Base-by-base conservation (phyloP, 331 rosid species). In the Ulmus americana region DNA sequence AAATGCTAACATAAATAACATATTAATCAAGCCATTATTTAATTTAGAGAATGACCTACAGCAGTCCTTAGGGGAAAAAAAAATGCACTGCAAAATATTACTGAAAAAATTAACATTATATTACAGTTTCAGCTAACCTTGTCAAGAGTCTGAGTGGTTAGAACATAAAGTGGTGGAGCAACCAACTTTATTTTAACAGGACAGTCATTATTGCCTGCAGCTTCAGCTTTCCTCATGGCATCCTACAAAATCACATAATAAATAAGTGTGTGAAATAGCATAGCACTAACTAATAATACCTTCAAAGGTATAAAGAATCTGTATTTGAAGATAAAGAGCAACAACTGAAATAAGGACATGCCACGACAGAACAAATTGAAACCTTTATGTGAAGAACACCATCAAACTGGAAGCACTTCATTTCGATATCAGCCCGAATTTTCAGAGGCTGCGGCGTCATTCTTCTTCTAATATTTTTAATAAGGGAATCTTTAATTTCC, bases 361-460 rank as follows among this genome's bases (percentile, higher is more conserved):
- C 13, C 13, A 40, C 20, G 16, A 43, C 69, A 45, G 45, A 63
- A 39, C 20, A 62, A 43, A 22, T 9, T 0, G 15, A 45, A 46
- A 94, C 97, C 95, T 94, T 94, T 53, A 94, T 94, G 83, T 90
- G 96, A 74, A 90, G 84, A 71, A 90, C 95, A 48, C 99, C 99
- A 72, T 94, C 99, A 79, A 94, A 90, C 69, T 90, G 96, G 73
- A 94, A 94, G 58, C 97, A 94, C 54, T 90, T 94, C 97, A 94
- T 85, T 76, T 94, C 99, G 40, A 94, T 87, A 79, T 94, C 99
- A 10, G 99, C 96, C 43, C 97, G 85, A 69, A 94, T 90, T 82
- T 94, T 94, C 88, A 90, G 68, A 10, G 99, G 95, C 18, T 90
- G 97, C 0, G 97, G 99, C 3, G 97, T 94, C 99, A 94, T 90